Base-by-base conservation (phyloP, 768 basidiomycete species). In the Boletus coccyginus region DNA sequence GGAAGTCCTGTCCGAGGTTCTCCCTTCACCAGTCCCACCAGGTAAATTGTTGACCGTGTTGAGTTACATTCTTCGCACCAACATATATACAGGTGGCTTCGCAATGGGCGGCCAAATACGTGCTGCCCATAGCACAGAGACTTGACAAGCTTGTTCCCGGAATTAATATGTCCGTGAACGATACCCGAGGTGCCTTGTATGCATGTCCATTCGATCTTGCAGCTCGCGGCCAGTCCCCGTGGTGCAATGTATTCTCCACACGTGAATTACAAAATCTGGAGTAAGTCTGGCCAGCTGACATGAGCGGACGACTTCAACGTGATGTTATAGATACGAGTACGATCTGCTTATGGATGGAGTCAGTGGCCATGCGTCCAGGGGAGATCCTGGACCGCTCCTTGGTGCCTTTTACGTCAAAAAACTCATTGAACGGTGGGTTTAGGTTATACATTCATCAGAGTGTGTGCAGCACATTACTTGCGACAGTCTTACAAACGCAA, bases 121-220 rank as follows among this genome's bases (percentile, higher is more conserved):
- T 74, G 46, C 70, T 65, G 11, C 65, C 68, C 21, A 75, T 77
- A 57, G 67, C 72, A 21, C 57, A 63, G 36, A 70, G 72, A 31
- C 69, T 77, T 21, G 71, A 72, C 50, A 62, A 60, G 35, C 59
- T 73, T 39, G 52, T 78, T 24, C 73, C 72, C 4, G 70, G 64
- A 7, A 58, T 76, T 13, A 60, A 68, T 49, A 55, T 78, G 17
- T 70, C 70, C 24, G 56, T 66, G n/a, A 58, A 68, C 49, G 67
- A 77, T 57, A 65, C 70, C 14, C 70, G 74, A 50, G 77, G 76
- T 31, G 75, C 75, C 44, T 62, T 79, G 21, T 78, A 75, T 59
- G 75, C 74, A 16, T 75, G 74, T 46, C 75, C 76, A 39, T 78
- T 74, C 50, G 75, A 77, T 59, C 65, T 75, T 39, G 77, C 75